These are phyloP conservation scores for Trypanosoma melophagium DNA, from an alignment of 208 protist genomes.

Conservation along the genomic window DNA sequence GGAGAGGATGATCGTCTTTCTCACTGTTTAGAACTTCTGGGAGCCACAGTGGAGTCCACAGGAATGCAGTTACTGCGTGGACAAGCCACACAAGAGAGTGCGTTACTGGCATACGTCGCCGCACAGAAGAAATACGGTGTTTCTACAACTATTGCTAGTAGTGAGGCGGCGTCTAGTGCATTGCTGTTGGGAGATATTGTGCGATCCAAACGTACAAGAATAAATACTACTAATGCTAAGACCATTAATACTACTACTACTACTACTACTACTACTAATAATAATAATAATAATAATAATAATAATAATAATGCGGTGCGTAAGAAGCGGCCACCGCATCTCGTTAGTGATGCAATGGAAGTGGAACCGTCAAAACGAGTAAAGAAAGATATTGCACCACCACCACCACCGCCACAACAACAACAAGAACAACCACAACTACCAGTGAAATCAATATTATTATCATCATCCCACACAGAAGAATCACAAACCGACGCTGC, in stretches of 20 bases:
- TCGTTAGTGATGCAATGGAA: constrained; percentile 2
- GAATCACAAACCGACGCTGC: not conserved
- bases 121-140: not conserved
- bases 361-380: not conserved
- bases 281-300: not conserved
- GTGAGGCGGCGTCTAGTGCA: not conserved
- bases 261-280: not conserved
- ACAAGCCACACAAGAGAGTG: constrained; percentile 7
- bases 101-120: not conserved
- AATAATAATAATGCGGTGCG: not conserved
- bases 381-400: not conserved
- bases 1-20: constrained; percentile 19
- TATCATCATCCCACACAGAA: not conserved
- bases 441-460: not conserved
- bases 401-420: no score
- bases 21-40: constrained; percentile 17
- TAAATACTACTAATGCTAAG: not conserved
- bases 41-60: not conserved
- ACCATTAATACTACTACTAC: not conserved
- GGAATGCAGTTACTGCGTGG: constrained; percentile 10
- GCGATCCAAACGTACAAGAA: not conserved
- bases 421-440: no score
- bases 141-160: not conserved
- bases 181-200: not conserved
- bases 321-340: constrained; percentile 7